phyloP scores from a whole-genome alignment of 1,284 basidiomycete species.

The Neotropicomus parvogracilis region DNA sequence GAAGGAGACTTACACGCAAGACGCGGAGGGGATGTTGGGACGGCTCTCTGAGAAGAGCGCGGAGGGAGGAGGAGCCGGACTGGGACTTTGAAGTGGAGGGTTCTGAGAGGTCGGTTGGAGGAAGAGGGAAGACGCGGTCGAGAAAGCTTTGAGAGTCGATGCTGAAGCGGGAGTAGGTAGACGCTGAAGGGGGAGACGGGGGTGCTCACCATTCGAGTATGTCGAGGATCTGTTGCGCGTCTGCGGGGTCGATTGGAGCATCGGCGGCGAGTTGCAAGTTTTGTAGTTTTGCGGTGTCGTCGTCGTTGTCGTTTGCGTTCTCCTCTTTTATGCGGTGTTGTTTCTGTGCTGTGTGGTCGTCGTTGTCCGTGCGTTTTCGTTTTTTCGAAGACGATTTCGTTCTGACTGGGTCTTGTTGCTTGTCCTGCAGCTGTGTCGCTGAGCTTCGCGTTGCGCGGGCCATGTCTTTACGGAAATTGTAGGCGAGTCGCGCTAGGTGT shows the following conservation, averaged over 20 bases:
- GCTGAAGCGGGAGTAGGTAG: conserved; percentile 36
- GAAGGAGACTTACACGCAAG: conserved; percentile 42
- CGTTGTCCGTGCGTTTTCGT: conserved; percentile 55
- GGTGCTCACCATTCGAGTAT: conserved; percentile 67
- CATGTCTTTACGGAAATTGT: conserved; percentile 39
- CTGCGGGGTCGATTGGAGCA: conserved; percentile 43
- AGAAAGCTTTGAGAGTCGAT: conserved; percentile 70
- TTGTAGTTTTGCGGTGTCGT: conserved; percentile 29
- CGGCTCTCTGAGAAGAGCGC: conserved; percentile 56
- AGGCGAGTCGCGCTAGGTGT: conserved; percentile 20
- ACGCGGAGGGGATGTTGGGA: conserved; percentile 51
- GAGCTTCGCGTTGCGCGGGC: conserved; percentile 68
- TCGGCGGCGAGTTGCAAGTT: conserved; percentile 42
- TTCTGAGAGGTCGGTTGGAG: conserved; percentile 32
- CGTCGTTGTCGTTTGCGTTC: conserved; percentile 28
- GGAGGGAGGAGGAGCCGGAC: conserved; percentile 51
- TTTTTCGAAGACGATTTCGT: conserved; percentile 49
- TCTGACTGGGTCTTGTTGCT: conserved; percentile 27
- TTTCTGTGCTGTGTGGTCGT: conserved; percentile 47
- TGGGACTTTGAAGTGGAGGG: conserved; percentile 36
- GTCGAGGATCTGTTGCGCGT: conserved; percentile 65
- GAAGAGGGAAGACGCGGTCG: conserved; percentile 71
- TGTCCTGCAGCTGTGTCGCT: conserved; percentile 38
- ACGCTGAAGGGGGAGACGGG: conserved; percentile 1
- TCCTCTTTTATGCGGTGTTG: conserved; percentile 42